phyloP scores from a whole-genome alignment of 2,329 filamentous ascomycete genomes.

The Monosporascus sp. region DNA sequence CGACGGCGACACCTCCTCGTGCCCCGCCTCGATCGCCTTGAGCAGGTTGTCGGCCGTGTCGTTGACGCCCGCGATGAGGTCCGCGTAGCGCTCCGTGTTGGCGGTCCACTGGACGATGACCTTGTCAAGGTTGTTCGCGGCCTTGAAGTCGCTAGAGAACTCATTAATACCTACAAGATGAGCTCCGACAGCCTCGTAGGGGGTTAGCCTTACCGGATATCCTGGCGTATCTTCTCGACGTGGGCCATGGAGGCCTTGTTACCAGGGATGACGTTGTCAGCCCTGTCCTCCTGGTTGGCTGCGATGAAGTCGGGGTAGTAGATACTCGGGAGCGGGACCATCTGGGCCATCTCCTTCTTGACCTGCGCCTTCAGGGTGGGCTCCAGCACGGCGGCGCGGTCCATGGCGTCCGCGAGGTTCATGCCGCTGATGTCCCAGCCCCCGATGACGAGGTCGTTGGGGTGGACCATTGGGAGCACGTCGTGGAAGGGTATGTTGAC shows the following conservation, averaged over 20 bases:
- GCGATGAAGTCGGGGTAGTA: slow-evolving; percentile 99
- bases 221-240: slow-evolving; percentile 86
- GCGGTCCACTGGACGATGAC: slow-evolving; percentile 98
- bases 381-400: slow-evolving; percentile 90
- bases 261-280: slow-evolving; percentile 83
- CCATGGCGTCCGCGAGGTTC: slow-evolving; percentile 88
- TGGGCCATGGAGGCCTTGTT: slow-evolving; percentile 80
- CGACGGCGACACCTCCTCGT: slow-evolving; percentile 89
- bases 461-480: slow-evolving; percentile 93
- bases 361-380: slow-evolving; percentile 87
- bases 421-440: slow-evolving; percentile 96
- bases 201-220: slow-evolving; percentile 62
- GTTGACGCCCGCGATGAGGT: slow-evolving; percentile 82
- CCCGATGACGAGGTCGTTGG: slow-evolving; percentile 89
- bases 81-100: slow-evolving; percentile 96
- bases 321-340: slow-evolving; percentile 87
- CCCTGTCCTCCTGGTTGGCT: slow-evolving; percentile 94
- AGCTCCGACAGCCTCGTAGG: too few species aligned
- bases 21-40: slow-evolving; percentile 77
- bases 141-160: slow-evolving; percentile 72
- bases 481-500: slow-evolving; percentile 96
- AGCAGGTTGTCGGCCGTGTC: slow-evolving; percentile 94
- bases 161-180: not conserved
- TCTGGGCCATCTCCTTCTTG: slow-evolving; percentile 84
- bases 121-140: slow-evolving; percentile 78